Evolutionary conservation across 2,329 filamentous ascomycete genomes (phyloP), one percentile per base, ranked within the genome.

Genomic region (Pestalotiopsis sp.): DNA sequence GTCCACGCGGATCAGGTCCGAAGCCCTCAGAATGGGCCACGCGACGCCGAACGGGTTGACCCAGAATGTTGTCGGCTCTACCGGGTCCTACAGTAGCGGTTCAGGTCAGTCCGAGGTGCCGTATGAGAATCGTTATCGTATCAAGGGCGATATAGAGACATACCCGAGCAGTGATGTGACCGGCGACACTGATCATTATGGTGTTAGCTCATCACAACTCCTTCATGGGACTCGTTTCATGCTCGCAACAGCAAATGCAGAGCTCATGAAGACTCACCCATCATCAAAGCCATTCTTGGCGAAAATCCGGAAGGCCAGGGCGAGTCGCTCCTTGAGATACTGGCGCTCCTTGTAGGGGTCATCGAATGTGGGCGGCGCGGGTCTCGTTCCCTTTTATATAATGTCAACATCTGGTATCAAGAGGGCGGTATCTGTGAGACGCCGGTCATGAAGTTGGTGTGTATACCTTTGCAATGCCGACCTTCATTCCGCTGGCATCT

Each of bases 1-100:
- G 72, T 91, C 84, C 1, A 93, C 90, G 17, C 86, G 87, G 66
- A 93, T 91, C n/a, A 93, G 83, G 71, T 93, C 90, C 0, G 88
- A 90, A 0, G 85, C 84, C 68, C 88, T 90, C 58, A 92, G 87
- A 66, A 89, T 80, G 5, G 86, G 86, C 79, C 91, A 92, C 2
- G 87, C 84, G 1, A 88, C 83, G 12, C 89, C 89, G 68, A 91
- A 90, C 0, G 90, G 90, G 72, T 92, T 92, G 4, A 92, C 88
- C 90, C 89, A 91, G 79, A 91, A 91, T 0, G 84, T 87, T 4
- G 81, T 78, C 0, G 87, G 86, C 52, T 89, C 84, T 6, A 91
- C 84, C 0, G 89, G 89, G 70, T 91, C 87, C 66, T 68, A 25
- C 56, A 17, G n/a, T n/a, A 17, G 20, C 4, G 2, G 38, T 25